Conservation (phyloP, 129 eudicot genomes). For the Oenanthe sinensis region DNA sequence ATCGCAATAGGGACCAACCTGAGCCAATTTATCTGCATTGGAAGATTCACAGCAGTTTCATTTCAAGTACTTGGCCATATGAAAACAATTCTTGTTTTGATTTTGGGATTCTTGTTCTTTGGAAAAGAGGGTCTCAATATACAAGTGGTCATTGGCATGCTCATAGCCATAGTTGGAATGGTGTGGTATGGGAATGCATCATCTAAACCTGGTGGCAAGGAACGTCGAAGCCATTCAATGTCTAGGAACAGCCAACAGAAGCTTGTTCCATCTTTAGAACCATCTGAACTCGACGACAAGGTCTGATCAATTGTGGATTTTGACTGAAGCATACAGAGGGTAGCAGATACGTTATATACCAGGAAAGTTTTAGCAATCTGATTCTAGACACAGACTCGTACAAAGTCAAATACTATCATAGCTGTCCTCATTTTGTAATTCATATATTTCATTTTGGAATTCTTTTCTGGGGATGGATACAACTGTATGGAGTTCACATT, state of each 20-base stretch:
- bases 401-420: neutral
- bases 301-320: constrained; percentile 24
- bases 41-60: constrained; percentile 89
- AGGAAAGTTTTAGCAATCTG: constrained; percentile 9
- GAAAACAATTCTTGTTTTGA: constrained; percentile 83
- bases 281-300: constrained; percentile 49
- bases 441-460: neutral
- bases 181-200: constrained; percentile 87
- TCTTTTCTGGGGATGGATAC: constrained; percentile 8
- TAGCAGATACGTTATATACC: constrained; percentile 17
- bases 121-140: constrained; percentile 79
- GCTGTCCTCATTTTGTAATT: constrained; percentile 23
- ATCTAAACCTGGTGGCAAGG: constrained; percentile 89
- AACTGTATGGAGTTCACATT: neutral
- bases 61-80: constrained; percentile 92
- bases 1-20: constrained; percentile 86
- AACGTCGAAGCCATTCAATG: constrained; percentile 47
- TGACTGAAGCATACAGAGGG: constrained; percentile 15
- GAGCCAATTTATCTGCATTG: constrained; percentile 91
- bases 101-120: constrained; percentile 73
- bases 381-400: constrained; percentile 19
- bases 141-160: constrained; percentile 83
- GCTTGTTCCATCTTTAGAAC: constrained; percentile 31
- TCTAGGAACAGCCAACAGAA: constrained; percentile 45
- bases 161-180: constrained; percentile 81